Evolutionary conservation across 139 green algal species (phyloP).

Genomic region (Tetradesmus lagerheimii): DNA sequence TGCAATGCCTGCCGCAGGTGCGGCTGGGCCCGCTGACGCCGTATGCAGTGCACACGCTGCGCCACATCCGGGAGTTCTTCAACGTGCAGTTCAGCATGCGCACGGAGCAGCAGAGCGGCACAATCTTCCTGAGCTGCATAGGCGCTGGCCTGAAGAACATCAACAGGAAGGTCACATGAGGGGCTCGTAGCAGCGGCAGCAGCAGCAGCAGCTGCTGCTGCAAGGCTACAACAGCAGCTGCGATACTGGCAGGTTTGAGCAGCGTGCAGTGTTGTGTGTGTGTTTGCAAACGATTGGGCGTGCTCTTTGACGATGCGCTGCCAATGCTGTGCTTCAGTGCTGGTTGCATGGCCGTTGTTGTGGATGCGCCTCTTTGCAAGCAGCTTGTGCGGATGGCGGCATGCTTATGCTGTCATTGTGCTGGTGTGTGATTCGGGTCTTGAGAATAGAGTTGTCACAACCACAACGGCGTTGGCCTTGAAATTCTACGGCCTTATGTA

Average conservation of each 20-base stretch:
- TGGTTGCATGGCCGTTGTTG: too few species aligned
- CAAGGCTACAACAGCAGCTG: too few species aligned
- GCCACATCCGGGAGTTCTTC: conserved; percentile 92
- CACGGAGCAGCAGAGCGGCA: conserved; percentile 87
- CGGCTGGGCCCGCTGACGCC: conserved; percentile 92
- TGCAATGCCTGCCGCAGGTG: conserved; percentile 49
- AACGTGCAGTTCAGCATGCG: conserved; percentile 91
- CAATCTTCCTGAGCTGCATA: conserved; percentile 94
- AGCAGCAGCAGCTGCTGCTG: neutral
- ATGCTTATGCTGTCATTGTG: too few species aligned
- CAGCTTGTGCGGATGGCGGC: too few species aligned
- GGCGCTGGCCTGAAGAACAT: conserved; percentile 93
- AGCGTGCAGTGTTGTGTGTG: neutral
- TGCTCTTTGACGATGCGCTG: too few species aligned
- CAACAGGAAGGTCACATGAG: conserved; percentile 63
- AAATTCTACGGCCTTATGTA: too few species aligned
- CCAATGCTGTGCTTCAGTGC: too few species aligned
- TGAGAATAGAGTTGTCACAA: too few species aligned
- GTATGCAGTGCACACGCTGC: conserved; percentile 88
- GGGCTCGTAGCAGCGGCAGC: neutral
- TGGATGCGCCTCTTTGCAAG: too few species aligned
- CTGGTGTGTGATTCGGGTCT: too few species aligned
- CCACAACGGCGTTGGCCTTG: too few species aligned
- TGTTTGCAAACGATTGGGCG: too few species aligned
- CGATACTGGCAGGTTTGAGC: neutral